Percentiles rank a stretch among this genome's conserved stretches.
These are phyloP conservation scores for Coemansia biformis DNA, from an alignment of 192 early-diverging fungal genomes.

Conservation along the genomic window DNA sequence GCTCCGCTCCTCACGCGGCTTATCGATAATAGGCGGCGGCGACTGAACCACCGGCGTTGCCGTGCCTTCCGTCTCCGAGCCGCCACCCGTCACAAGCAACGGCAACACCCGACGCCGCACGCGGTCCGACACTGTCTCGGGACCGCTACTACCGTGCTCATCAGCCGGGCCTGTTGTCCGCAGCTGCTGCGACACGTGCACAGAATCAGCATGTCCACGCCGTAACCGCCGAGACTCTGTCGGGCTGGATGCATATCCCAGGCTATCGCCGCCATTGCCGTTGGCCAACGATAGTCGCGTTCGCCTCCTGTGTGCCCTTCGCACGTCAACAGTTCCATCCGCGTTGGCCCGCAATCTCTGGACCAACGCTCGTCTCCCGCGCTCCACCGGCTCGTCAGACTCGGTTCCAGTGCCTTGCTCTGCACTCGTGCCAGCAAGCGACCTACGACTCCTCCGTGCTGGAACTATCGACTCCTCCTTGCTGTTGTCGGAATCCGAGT, in stretches of 20 bases:
- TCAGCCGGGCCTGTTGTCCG: not conserved
- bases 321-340: not conserved
- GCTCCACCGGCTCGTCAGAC: not conserved
- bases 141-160: not conserved
- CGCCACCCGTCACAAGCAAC: slow-evolving; percentile 5
- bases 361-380: not conserved
- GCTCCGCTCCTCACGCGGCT: slow-evolving; percentile 81
- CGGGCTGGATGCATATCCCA: slow-evolving; percentile 35
- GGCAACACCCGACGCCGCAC: slow-evolving; percentile 15
- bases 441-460: too few species aligned
- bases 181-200: slow-evolving; percentile 1
- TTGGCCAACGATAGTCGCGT: not conserved
- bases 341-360: not conserved
- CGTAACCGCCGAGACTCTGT: slow-evolving; percentile 19
- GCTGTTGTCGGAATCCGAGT: too few species aligned
- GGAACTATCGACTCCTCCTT: too few species aligned
- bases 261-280: not conserved
- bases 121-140: not conserved
- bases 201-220: slow-evolving; percentile 17
- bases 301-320: not conserved
- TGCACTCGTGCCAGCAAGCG: too few species aligned
- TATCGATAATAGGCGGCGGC: slow-evolving; percentile 36
- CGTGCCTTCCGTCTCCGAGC: not conserved
- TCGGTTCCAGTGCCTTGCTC: too few species aligned
- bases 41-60: slow-evolving; percentile 8